phyloP scores from a whole-genome alignment of 345 rosid genomes.

The Pistacia vera region DNA sequence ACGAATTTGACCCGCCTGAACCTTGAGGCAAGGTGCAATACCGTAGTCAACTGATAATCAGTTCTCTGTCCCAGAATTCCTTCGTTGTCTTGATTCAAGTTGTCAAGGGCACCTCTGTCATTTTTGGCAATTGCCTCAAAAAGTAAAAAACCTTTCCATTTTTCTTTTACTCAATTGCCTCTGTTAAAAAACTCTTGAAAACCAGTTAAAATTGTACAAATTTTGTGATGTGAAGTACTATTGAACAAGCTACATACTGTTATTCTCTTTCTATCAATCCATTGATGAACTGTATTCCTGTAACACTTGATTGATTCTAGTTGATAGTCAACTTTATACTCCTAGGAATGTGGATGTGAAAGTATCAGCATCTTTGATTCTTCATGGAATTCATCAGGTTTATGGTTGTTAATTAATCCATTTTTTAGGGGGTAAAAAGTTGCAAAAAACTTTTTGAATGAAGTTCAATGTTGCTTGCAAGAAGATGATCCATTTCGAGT shows the following conservation, averaged over 20 bases:
- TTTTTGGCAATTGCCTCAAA: slow-evolving; percentile 13
- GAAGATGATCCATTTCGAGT: no score
- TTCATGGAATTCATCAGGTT: no score
- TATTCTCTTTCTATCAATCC: not conserved
- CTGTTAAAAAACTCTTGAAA: not conserved
- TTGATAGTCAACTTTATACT: not conserved
- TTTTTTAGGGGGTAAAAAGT: no score
- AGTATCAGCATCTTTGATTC: no score
- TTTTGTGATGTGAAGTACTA: not conserved
- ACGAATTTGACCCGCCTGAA: slow-evolving; percentile 7
- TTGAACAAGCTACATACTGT: not conserved
- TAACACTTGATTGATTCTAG: not conserved
- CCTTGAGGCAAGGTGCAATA: slow-evolving; percentile 20
- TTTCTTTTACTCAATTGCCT: no score
- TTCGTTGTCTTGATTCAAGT: not conserved
- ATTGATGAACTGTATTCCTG: not conserved
- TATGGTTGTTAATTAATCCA: no score
- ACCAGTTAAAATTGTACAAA: not conserved
- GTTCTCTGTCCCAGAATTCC: not conserved
- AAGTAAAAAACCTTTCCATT: no score
- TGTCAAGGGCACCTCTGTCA: not conserved
- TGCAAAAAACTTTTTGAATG: no score
- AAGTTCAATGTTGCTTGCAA: no score
- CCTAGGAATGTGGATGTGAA: no score
- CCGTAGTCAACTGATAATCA: not conserved